Base-by-base conservation (phyloP, 2,329 filamentous ascomycete species). In the Myriangium duriaei region DNA sequence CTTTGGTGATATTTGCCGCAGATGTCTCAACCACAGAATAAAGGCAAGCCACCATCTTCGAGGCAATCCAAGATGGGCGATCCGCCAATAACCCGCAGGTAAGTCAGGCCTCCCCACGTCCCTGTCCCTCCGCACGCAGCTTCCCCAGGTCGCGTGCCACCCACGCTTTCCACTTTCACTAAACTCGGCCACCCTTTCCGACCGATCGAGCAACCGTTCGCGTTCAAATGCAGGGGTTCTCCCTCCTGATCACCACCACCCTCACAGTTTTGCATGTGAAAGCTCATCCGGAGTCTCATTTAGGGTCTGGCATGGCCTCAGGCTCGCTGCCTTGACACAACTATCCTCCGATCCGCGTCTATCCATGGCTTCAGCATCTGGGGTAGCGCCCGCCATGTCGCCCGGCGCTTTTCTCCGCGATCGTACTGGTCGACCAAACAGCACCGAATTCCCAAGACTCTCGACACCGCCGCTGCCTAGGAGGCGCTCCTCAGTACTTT, bases 401-500 rank as follows among this genome's bases (percentile, higher is more conserved):
- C 40, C 30, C 16, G 32, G 17, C 28, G 37, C 29, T 15, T 37
- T 17, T 28, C 33, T 18, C 14, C 35, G 30, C 32, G 36, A 39
- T 37, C 33, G 11, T 26, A n/a, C n/a, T n/a, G n/a, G 29, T 9
- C 28, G 28, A 19, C 34, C 30, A 14, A 15, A 29, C 18, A 42
- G 35, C 18, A 12, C n/a, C 15, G 30, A 19, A n/a, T 37, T 30
- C 10, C 29, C 33, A 21, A 18, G 38, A 14, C 30, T 39, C 13
- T 39, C 46, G 15, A 47, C 44, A 16, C 49, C 49, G 6, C 36
- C 43, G 1, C 51, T 55, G 16, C 53, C 56, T 35, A 71, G 74
- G 17, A 73, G 83, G 39, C 73, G 82, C 44, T 83, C 80, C 61
- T 91, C 84, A 24, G 76, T 76, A 33, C 73, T 92, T 45, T 91